Evolutionary conservation across 345 rosid species (phyloP).

Genomic region (Trapa bicornis): DNA sequence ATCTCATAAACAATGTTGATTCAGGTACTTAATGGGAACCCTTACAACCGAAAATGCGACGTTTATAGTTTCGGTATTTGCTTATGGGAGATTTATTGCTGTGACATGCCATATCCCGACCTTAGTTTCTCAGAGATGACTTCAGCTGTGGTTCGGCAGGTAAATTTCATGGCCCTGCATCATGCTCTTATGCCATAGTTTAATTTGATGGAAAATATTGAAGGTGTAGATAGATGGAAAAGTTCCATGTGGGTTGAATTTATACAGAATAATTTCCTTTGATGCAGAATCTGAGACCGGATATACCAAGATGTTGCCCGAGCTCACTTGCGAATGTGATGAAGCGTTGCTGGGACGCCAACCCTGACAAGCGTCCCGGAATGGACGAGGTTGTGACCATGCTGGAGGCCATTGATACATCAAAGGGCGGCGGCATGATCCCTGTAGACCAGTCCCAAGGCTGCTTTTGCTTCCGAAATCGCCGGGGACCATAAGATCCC

Average conservation of each 20-base stretch:
- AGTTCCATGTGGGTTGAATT: neutral
- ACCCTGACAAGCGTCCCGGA: slow-evolving; percentile 86
- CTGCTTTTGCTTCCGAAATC: slow-evolving; percentile 76
- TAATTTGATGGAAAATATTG: neutral
- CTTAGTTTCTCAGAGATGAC: slow-evolving; percentile 94
- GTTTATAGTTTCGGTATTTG: slow-evolving; percentile 96
- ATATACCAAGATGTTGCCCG: slow-evolving; percentile 96
- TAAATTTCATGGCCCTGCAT: slow-evolving; percentile 6
- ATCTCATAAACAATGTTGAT: slow-evolving; percentile 10
- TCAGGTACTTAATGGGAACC: slow-evolving; percentile 92
- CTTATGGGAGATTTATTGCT: slow-evolving; percentile 95
- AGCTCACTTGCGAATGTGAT: slow-evolving; percentile 74
- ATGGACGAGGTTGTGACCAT: slow-evolving; percentile 92
- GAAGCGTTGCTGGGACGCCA: slow-evolving; percentile 98
- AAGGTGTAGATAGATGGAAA: neutral
- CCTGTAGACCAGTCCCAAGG: slow-evolving; percentile 75
- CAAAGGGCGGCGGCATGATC: slow-evolving; percentile 96
- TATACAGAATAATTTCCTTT: neutral
- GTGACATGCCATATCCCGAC: slow-evolving; percentile 97
- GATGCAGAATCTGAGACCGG: slow-evolving; percentile 84
- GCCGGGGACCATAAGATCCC: slow-evolving; percentile 63
- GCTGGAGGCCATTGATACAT: slow-evolving; percentile 80
- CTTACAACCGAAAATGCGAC: slow-evolving; percentile 93
- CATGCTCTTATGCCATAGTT: neutral
- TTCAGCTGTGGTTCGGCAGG: slow-evolving; percentile 96